Conservation (phyloP, 257 asterid species). For the Cruciata laevipes region DNA sequence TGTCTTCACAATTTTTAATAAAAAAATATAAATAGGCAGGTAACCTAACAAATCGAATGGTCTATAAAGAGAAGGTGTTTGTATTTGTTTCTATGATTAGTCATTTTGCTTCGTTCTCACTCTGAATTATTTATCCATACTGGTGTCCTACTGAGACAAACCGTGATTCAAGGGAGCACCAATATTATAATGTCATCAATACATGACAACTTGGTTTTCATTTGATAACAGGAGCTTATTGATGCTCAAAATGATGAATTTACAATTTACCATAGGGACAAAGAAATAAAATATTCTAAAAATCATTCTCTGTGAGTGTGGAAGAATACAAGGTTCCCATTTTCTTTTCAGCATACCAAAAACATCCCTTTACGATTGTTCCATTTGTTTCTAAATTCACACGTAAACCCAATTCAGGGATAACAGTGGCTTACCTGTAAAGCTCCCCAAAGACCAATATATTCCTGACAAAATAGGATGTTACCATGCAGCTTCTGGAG, state of each 20-base stretch:
- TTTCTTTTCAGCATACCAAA: background rate
- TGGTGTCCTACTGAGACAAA: background rate
- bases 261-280: background rate
- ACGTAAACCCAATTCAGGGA: background rate
- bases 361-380: background rate
- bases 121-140: background rate
- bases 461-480: constrained; percentile 64
- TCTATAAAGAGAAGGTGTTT: background rate
- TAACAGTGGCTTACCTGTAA: constrained; percentile 48
- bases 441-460: constrained; percentile 90
- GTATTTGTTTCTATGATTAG: background rate
- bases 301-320: background rate
- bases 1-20: constrained; percentile 17
- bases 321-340: background rate
- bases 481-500: constrained; percentile 62
- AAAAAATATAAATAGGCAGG: background rate
- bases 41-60: background rate
- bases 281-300: background rate
- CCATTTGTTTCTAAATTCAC: background rate
- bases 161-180: background rate
- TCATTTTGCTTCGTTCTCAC: background rate
- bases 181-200: background rate
- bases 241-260: background rate
- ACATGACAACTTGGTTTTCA: background rate
- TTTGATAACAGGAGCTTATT: background rate